phyloP scores from a whole-genome alignment of 2,329 filamentous ascomycete genomes.

The Sporothrix curviconia region DNA sequence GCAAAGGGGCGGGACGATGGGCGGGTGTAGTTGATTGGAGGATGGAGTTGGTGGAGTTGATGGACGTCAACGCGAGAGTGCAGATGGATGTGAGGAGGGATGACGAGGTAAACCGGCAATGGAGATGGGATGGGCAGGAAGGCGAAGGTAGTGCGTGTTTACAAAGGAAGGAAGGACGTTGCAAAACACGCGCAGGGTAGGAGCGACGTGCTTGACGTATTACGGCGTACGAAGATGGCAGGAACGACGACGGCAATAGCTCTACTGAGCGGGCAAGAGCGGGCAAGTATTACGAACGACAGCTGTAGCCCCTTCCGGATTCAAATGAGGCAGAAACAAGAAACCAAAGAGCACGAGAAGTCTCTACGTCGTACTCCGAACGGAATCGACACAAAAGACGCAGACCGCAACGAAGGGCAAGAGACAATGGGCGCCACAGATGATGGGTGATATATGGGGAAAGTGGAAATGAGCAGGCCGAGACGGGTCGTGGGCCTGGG shows the following conservation, averaged over 20 bases:
- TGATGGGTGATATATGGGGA: constrained; percentile 14
- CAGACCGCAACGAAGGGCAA: background rate
- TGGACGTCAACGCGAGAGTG: background rate
- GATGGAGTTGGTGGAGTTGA: background rate
- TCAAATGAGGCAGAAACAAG: background rate
- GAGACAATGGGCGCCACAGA: constrained; percentile 6
- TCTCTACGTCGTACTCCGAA: too few relatives aligned
- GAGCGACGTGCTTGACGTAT: background rate
- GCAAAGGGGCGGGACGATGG: background rate
- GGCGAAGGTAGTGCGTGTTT: background rate
- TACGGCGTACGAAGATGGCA: background rate
- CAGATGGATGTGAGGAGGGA: background rate
- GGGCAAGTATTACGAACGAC: background rate
- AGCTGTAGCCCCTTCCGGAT: background rate
- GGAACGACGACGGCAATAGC: too few relatives aligned
- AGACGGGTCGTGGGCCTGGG: constrained; percentile 14
- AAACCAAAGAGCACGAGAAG: background rate
- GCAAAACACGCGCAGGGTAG: background rate
- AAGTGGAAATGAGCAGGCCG: constrained; percentile 18
- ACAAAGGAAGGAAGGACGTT: background rate
- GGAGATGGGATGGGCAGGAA: background rate
- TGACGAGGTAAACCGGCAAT: background rate
- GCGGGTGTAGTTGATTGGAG: background rate
- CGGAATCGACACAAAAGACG: background rate
- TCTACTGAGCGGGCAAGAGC: background rate